Conservation (phyloP, 2,329 filamentous ascomycete species). For the Podosphaera xanthii region DNA sequence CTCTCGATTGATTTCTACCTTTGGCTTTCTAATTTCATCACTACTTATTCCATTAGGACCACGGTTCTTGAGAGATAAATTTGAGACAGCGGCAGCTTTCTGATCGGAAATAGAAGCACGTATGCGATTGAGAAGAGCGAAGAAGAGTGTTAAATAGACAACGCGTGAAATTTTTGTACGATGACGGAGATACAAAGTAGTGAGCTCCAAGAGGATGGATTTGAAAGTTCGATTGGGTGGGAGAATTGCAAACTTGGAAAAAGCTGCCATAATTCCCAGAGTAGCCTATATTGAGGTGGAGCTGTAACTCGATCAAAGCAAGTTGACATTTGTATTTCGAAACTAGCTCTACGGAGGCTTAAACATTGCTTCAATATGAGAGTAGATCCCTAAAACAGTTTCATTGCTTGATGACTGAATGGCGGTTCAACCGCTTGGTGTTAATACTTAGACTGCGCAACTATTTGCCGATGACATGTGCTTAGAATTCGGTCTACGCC, state of each 20-base stretch:
- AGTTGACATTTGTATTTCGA: no score
- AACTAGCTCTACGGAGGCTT: no score
- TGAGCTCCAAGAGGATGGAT: slow-evolving; percentile 40
- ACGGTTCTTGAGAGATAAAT: slow-evolving; percentile 28
- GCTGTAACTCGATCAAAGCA: background rate
- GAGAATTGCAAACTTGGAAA: slow-evolving; percentile 58
- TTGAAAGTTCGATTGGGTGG: slow-evolving; percentile 38
- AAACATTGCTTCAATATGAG: no score
- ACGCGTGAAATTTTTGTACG: slow-evolving; percentile 63
- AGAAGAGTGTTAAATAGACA: slow-evolving; percentile 61
- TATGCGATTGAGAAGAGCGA: slow-evolving; percentile 66
- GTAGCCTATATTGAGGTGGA: background rate
- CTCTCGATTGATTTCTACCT: slow-evolving; percentile 80
- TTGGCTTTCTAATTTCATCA: slow-evolving; percentile 32
- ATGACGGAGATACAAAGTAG: slow-evolving; percentile 52
- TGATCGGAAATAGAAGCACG: slow-evolving; percentile 84
- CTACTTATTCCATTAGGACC: slow-evolving; percentile 21
- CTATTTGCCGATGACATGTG: no score
- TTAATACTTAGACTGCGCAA: no score
- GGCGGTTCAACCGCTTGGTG: no score
- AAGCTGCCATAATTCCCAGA: slow-evolving; percentile 37
- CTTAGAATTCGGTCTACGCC: no score
- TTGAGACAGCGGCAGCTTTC: slow-evolving; percentile 55
- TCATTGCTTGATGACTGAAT: no score
- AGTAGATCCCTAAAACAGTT: no score